Evolutionary conservation across 2,329 filamentous ascomycete species (phyloP), one percentile per base, ranked within the genome.

Genomic region (Colletotrichum lini): DNA sequence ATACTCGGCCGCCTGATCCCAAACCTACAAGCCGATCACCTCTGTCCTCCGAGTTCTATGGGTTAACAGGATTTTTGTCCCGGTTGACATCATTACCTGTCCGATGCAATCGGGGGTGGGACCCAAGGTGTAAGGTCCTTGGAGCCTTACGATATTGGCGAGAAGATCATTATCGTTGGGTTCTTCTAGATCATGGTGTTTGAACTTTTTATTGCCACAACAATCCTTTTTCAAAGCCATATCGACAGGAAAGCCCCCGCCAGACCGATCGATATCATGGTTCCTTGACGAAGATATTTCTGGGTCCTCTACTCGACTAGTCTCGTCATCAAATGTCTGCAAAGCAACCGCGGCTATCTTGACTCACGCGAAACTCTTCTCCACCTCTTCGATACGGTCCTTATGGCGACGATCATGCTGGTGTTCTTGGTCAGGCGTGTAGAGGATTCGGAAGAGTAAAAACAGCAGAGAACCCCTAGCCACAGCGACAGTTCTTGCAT

Each of bases 151-250:
- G 58, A 58, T 13, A 74, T 75, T 3, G 86, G 84, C 21, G 79
- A 87, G 71, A 81, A 83, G 16, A 79, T 90, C 47, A 84, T 90
- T 5, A 77, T 90, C 10, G 84, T 76, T 2, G 88, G 89, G 2
- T 78, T 91, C 3, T 77, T 84, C 16, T 89, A 91, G 74, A 82
- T 91, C n/a, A 40, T 87, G 16, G 84, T 87, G 67, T 90, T 91
- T 66, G 81, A 81, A 2, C 80, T 89, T 63, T 91, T 90, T 75
- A 80, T 89, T 45, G 58, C 84, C 2, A 82, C 84, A 0, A 83
- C 85, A 0, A 74, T 82, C 3, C 73, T 85, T 1, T 89, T 89
- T 76, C 84, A 89, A 70, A 61, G 72, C 2, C 75, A 78, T 18
- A 76, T 78, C 49, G 65, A 52, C n/a, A 53, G 61, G 26, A 53